Conservation (phyloP, 2,329 filamentous ascomycete genomes). For the Chaetothyriales sp. region DNA sequence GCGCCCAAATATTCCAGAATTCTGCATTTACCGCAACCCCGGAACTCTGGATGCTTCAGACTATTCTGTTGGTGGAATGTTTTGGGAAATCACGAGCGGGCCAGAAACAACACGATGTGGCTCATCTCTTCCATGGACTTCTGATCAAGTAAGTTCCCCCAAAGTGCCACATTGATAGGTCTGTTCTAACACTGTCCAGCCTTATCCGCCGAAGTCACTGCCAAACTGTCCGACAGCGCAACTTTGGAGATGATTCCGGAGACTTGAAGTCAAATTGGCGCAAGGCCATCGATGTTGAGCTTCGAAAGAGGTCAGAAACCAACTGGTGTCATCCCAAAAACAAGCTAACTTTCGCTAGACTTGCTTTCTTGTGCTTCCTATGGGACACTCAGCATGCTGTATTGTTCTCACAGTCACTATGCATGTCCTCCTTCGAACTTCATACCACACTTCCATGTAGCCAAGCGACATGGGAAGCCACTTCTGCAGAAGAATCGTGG, state of each 20-base stretch:
- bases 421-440: conserved; percentile 53
- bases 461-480: conserved; percentile 44
- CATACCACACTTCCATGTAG: conserved; percentile 43
- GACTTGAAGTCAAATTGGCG: conserved; percentile 38
- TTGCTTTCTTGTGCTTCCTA: conserved; percentile 45
- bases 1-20: conserved; percentile 47
- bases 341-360: too few species aligned
- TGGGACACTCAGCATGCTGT: conserved; percentile 55
- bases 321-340: too few species aligned
- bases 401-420: conserved; percentile 51
- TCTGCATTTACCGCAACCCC: conserved; percentile 45
- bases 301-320: conserved; percentile 46
- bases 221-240: conserved; percentile 31
- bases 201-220: conserved; percentile 41
- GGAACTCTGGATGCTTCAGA: conserved; percentile 47
- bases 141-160: conserved; percentile 32
- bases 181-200: conserved; percentile 2
- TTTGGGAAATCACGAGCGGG: conserved; percentile 51
- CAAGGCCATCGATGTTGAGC: conserved; percentile 42
- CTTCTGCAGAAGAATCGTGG: conserved; percentile 39
- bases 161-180: not conserved
- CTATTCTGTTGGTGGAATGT: conserved; percentile 49
- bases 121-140: conserved; percentile 45
- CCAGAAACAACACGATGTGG: conserved; percentile 50
- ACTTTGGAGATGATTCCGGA: conserved; percentile 23